Percentiles rank a stretch among this genome's conserved stretches.
Conservation (phyloP, 208 protist genomes). For the Acanthamoeba royreba region DNA sequence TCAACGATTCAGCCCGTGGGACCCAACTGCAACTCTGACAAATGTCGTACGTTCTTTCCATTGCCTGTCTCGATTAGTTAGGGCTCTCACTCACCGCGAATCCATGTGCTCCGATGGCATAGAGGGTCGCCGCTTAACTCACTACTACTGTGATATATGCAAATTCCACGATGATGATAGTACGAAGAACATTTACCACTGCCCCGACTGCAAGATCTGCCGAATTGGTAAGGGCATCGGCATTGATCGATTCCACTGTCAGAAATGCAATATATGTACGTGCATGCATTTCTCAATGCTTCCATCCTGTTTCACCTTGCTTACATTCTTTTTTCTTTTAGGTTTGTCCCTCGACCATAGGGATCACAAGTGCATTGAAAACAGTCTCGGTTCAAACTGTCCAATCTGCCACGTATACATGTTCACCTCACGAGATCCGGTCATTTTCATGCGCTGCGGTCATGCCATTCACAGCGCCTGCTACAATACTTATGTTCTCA, state of each 20-base stretch:
- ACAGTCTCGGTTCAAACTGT: slow-evolving; percentile 61
- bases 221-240: slow-evolving; percentile 54
- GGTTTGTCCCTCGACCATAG: not conserved
- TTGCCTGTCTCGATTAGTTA: not conserved
- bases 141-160: slow-evolving; percentile 59
- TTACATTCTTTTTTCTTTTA: not conserved
- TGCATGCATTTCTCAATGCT: too few relatives aligned
- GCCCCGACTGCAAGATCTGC: slow-evolving; percentile 56
- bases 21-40: not conserved
- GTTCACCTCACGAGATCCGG: slow-evolving; percentile 58
- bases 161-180: slow-evolving; percentile 62
- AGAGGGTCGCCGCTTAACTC: slow-evolving; percentile 21
- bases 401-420: slow-evolving; percentile 67
- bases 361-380: slow-evolving; percentile 60
- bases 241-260: slow-evolving; percentile 57
- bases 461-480: slow-evolving; percentile 40
- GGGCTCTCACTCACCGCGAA: not conserved
- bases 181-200: slow-evolving; percentile 66
- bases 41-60: not conserved
- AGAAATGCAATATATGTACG: slow-evolving; percentile 63
- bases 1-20: slow-evolving; percentile 49
- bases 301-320: not conserved
- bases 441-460: slow-evolving; percentile 34
- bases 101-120: not conserved
- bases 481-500: not conserved